Evolutionary conservation across 2,329 filamentous ascomycete species (phyloP).

Genomic region (Drechslerella coelobrocha): DNA sequence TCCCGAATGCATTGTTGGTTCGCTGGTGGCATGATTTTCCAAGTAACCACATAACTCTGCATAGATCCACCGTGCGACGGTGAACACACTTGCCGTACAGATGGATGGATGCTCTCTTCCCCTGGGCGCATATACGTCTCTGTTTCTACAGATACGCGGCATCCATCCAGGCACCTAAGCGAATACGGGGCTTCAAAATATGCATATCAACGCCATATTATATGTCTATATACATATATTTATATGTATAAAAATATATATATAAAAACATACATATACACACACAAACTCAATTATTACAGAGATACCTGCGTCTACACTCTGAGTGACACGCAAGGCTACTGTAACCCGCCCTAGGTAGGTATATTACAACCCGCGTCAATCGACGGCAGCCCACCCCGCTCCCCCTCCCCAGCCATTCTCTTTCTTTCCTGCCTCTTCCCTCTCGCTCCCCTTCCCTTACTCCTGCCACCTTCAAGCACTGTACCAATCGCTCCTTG

Average conservation of each 20-base stretch:
- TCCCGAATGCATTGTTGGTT: not conserved
- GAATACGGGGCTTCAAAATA: not conserved
- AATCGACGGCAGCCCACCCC: conserved; percentile 3
- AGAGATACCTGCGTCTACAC: not conserved
- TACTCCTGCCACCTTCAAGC: conserved; percentile 20
- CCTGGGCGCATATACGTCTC: not conserved
- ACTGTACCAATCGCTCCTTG: conserved; percentile 29
- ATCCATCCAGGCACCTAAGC: not conserved
- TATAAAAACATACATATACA: no score
- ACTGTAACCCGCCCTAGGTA: conserved; percentile 2
- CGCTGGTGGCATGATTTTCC: not conserved
- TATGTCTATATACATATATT: no score
- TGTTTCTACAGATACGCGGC: not conserved
- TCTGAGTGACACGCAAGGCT: not conserved
- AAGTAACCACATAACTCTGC: not conserved
- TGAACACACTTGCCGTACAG: not conserved
- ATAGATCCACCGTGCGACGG: conserved; percentile 4
- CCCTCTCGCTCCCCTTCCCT: not conserved
- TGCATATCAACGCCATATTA: no score
- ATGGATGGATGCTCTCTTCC: no score
- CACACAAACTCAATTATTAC: not conserved
- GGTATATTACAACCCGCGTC: conserved; percentile 2
- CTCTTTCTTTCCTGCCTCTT: conserved; percentile 15
- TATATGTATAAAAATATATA: no score
- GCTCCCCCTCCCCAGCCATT: conserved; percentile 10